Conservation (phyloP, 768 basidiomycete genomes). For the Lactarius quietus region DNA sequence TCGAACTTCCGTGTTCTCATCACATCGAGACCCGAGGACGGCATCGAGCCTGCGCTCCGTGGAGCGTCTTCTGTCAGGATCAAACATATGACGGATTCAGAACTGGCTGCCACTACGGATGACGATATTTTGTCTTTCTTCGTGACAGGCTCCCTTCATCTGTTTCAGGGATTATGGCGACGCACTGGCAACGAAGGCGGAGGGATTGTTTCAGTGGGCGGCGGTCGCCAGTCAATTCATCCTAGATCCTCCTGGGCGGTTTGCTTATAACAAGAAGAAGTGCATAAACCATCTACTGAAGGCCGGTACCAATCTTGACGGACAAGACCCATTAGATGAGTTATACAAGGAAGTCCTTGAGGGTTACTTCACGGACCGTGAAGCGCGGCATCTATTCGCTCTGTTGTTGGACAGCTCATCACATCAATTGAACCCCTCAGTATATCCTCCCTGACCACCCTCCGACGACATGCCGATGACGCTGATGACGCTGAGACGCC, state of each 20-base stretch:
- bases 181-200: background rate
- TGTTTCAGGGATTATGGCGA: background rate
- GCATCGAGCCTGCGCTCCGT: background rate
- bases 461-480: background rate
- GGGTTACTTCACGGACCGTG: background rate
- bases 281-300: background rate
- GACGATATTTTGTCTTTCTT: background rate
- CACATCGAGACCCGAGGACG: background rate
- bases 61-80: background rate
- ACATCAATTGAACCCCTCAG: background rate
- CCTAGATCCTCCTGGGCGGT: background rate
- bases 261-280: background rate
- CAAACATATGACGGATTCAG: background rate
- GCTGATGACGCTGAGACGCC: background rate
- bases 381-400: background rate
- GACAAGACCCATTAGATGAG: background rate
- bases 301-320: too few species aligned
- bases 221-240: slow-evolving; percentile 1
- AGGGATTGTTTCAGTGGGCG: slow-evolving; percentile 1
- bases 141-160: background rate
- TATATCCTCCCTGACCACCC: background rate
- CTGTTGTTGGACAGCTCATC: slow-evolving; percentile 1
- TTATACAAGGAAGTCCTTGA: background rate
- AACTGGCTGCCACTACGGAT: background rate
- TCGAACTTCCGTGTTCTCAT: background rate